Evolutionary conservation across 2,329 filamentous ascomycete genomes (phyloP).

Genomic region (Epichloe amarillans): DNA sequence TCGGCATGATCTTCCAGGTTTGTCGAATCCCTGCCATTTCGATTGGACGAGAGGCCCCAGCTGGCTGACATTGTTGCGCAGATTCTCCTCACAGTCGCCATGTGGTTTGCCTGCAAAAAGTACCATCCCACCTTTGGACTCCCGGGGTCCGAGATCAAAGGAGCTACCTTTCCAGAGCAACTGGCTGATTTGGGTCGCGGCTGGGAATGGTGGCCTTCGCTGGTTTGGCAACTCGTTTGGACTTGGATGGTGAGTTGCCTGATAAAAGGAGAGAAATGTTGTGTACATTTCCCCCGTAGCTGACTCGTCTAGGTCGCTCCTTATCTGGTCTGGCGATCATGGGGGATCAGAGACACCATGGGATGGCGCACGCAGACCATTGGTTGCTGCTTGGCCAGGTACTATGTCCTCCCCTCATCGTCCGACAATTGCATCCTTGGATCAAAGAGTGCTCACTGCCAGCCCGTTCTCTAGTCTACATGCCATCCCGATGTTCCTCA

Average conservation of each 20-base stretch:
- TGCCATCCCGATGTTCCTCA: slow-evolving; percentile 51
- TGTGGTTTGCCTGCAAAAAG: slow-evolving; percentile 43
- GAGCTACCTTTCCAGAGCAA: slow-evolving; percentile 24
- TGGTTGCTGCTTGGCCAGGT: slow-evolving; percentile 30
- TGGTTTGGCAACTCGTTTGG: slow-evolving; percentile 42
- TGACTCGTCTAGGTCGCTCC: slow-evolving; percentile 33
- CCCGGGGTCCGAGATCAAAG: slow-evolving; percentile 21
- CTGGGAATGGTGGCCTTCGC: slow-evolving; percentile 46
- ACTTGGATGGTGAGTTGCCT: slow-evolving; percentile 23
- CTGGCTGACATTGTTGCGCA: slow-evolving; percentile 12
- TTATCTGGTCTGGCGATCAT: slow-evolving; percentile 43
- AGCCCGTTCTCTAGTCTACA: slow-evolving; percentile 33
- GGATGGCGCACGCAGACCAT: slow-evolving; percentile 54
- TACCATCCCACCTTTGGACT: slow-evolving; percentile 41
- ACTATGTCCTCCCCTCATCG: slow-evolving; percentile 7
- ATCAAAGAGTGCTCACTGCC: too few species aligned
- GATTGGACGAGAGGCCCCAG: not conserved
- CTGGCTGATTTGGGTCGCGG: slow-evolving; percentile 30
- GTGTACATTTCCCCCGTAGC: not conserved
- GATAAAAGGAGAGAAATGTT: not conserved
- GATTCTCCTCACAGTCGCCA: slow-evolving; percentile 37
- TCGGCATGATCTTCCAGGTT: not conserved
- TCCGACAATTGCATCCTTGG: not conserved
- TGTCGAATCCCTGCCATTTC: not conserved
- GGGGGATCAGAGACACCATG: slow-evolving; percentile 47